phyloP scores from a whole-genome alignment of 768 basidiomycete genomes.

The Termitomyces sp. region DNA sequence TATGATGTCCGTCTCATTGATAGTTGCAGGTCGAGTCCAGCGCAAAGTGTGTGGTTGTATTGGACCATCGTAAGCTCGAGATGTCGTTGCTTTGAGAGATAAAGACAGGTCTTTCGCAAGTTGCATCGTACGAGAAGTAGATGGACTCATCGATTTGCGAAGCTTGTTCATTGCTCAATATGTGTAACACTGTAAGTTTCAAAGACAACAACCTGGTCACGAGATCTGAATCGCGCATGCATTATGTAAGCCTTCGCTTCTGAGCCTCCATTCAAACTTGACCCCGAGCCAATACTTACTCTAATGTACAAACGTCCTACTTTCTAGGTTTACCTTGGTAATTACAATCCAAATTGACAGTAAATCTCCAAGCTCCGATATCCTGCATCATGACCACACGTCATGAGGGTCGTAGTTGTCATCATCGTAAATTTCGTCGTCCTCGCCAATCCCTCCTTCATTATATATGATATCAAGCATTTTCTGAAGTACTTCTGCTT shows the following conservation, averaged over 20 bases:
- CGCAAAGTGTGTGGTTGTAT: background rate
- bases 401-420: background rate
- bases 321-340: background rate
- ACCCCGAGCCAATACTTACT: no score
- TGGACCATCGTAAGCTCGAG: background rate
- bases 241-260: no score
- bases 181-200: background rate
- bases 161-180: slow-evolving; percentile 7
- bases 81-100: slow-evolving; percentile 1
- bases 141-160: slow-evolving; percentile 2
- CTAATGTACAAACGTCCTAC: background rate
- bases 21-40: background rate
- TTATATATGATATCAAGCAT: background rate
- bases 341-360: background rate
- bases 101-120: slow-evolving; percentile 10
- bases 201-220: background rate
- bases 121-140: slow-evolving; percentile 8
- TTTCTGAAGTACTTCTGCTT: background rate
- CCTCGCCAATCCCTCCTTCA: background rate
- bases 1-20: background rate
- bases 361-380: background rate
- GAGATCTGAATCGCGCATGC: no score
- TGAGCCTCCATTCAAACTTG: no score
- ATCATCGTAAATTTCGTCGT: background rate
- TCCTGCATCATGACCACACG: background rate